Evolutionary conservation across 306 rosid species (phyloP), one percentile per base, ranked within the genome.

Genomic region (Aeschynomene evenia): DNA sequence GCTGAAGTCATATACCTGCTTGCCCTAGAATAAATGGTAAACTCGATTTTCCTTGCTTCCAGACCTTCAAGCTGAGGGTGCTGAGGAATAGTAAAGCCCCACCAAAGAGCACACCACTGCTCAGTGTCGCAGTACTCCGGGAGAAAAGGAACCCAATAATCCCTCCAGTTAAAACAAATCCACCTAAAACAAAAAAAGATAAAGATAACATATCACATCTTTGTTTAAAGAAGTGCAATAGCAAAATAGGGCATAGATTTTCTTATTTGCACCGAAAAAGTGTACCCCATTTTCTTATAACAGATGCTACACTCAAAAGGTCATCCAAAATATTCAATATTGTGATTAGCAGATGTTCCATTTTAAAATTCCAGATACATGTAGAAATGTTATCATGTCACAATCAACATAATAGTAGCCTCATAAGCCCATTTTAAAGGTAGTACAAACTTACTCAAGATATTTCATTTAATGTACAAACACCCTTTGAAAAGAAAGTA

Each of bases 41-140:
- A 78, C 97, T 85, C 9, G 98, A 90, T 72, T 90, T 94, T 56
- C 98, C 97, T 79, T 84, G 89, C 86, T 85, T 88, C 98, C 98
- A 94, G 50, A 94, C 90, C 89, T 88, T 90, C 84, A 94, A 71
- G 88, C 96, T 94, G 40, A 71, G 55, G 69, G 90, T 83, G 80
- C 98, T 94, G 36, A 94, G 87, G 74, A 89, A 81, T 63, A 94
- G 89, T 81, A 94, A 87, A 66, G 96, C 91, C 49, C 92, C 98
- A 24, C 97, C 98, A 57, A 66, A 83, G 50, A 93, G 75, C 74
- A 93, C 79, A 58, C 95, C 90, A 16, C 78, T 64, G 73, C 70
- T 73, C 60, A 93, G 79, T 46, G 91, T 80, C 57, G 84, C 82
- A 36, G 87, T 85, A 75, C 83, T 93, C 81, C 96, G 74, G 8